Evolutionary conservation across 805 yeast species (phyloP).

Genomic region (Suhomyces sp.): DNA sequence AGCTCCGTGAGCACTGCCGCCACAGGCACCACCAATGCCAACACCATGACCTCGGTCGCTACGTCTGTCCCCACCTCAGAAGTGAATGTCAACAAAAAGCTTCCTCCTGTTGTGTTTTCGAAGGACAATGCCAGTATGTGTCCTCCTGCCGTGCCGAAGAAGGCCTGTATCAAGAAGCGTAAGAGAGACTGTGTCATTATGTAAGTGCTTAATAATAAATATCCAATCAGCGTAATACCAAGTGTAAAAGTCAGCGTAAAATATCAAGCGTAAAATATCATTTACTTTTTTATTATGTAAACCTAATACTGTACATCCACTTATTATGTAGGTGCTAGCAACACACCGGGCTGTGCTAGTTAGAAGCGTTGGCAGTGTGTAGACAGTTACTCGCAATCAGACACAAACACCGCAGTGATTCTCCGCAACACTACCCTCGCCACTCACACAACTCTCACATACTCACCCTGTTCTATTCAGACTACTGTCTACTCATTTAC

Average conservation of each 20-base stretch:
- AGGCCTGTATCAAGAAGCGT: conserved; percentile 18
- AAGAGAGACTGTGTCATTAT: conserved; percentile 29
- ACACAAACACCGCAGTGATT: not conserved
- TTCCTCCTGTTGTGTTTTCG: not conserved
- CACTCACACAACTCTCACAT: no score
- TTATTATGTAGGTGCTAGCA: no score
- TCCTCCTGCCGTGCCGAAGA: conserved; percentile 3
- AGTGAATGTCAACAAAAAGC: conserved; percentile 1
- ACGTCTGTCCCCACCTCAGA: not conserved
- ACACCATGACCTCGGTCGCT: not conserved
- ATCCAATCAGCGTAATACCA: no score
- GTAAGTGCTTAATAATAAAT: not conserved
- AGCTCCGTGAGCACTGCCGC: conserved; percentile 7
- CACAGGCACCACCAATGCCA: conserved; percentile 1
- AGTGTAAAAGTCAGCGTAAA: no score
- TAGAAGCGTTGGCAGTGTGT: not conserved
- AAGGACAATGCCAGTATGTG: conserved; percentile 1
- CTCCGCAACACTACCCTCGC: not conserved
- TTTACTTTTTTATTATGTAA: no score
- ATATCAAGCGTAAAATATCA: no score
- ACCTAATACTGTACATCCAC: no score
- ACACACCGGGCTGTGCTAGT: not conserved
- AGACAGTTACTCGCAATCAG: not conserved
- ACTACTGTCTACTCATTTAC: no score
- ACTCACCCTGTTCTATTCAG: no score